Conservation (phyloP, 768 basidiomycete species). For the Mycena pura region DNA sequence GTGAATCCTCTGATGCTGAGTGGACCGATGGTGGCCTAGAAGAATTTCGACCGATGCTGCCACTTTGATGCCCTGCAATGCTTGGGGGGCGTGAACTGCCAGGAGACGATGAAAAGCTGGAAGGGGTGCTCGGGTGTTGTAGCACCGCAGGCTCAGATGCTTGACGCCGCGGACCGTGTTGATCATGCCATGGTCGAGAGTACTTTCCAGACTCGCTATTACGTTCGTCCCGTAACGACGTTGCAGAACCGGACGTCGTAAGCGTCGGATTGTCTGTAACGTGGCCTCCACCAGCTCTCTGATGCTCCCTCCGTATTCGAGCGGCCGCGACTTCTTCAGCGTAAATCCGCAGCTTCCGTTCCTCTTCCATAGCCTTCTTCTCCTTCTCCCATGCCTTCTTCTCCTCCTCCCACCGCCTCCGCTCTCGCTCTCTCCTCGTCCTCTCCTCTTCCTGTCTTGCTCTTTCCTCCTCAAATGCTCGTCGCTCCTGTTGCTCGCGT, state of each 20-base stretch:
- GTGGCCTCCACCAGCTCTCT: conserved; percentile 53
- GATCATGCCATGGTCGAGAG: conserved; percentile 46
- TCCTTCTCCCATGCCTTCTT: conserved; percentile 57
- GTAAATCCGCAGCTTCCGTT: conserved; percentile 58
- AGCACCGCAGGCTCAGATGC: conserved; percentile 52
- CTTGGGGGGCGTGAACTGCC: conserved; percentile 59
- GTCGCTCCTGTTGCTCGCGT: conserved; percentile 61
- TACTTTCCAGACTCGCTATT: conserved; percentile 48
- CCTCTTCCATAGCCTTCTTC: conserved; percentile 58
- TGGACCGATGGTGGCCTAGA: conserved; percentile 64
- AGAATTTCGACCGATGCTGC: conserved; percentile 33
- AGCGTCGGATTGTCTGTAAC: conserved; percentile 35
- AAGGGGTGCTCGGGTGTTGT: conserved; percentile 32
- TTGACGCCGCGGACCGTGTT: conserved; percentile 49
- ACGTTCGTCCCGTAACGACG: conserved; percentile 52
- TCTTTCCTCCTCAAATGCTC: conserved; percentile 54
- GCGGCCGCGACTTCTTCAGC: conserved; percentile 67
- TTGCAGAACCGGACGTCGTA: conserved; percentile 42
- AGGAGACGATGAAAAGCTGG: conserved; percentile 51
- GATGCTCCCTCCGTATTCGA: conserved; percentile 64
- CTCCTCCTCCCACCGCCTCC: conserved; percentile 51
- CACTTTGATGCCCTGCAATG: conserved; percentile 41
- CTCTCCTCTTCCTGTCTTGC: conserved; percentile 51
- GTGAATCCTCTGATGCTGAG: conserved; percentile 64
- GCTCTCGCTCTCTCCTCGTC: conserved; percentile 50